These are phyloP conservation scores for Apiotrichum montevideense DNA, from an alignment of 1,284 basidiomycete species.

Conservation along the genomic window DNA sequence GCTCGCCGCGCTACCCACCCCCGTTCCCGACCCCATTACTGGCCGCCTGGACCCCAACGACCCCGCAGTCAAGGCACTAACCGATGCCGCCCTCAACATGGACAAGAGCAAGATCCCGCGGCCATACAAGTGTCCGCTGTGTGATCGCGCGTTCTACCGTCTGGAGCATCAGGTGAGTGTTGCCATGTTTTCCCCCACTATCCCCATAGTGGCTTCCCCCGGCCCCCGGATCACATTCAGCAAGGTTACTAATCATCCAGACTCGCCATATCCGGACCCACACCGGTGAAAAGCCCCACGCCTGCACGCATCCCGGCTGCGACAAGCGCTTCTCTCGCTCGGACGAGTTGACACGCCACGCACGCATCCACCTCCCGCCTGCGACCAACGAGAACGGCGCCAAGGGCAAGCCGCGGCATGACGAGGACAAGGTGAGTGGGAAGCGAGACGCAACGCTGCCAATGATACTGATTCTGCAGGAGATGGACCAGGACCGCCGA, in stretches of 20 bases:
- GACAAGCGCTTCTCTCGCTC: slow-evolving; percentile 97
- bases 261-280: slow-evolving; percentile 97
- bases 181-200: neutral
- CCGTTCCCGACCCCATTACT: slow-evolving; percentile 45
- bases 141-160: slow-evolving; percentile 81
- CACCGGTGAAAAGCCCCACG: slow-evolving; percentile 95
- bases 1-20: slow-evolving; percentile 20
- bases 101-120: slow-evolving; percentile 57
- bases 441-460: too few relatives aligned
- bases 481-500: slow-evolving; percentile 37
- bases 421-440: slow-evolving; percentile 33
- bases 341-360: slow-evolving; percentile 93
- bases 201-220: neutral
- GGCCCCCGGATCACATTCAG: neutral
- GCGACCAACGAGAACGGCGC: slow-evolving; percentile 29
- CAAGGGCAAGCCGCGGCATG: slow-evolving; percentile 28
- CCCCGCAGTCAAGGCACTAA: slow-evolving; percentile 47
- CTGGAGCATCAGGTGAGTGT: slow-evolving; percentile 80
- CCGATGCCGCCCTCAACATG: slow-evolving; percentile 48
- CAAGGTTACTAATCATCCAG: slow-evolving; percentile 48
- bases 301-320: slow-evolving; percentile 87
- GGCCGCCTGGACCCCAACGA: slow-evolving; percentile 48
- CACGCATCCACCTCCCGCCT: slow-evolving; percentile 71
- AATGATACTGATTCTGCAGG: slow-evolving; percentile 9
- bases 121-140: slow-evolving; percentile 94